These are phyloP conservation scores for Ogataea zsoltii DNA, from an alignment of 805 yeast genomes.

Conservation along the genomic window DNA sequence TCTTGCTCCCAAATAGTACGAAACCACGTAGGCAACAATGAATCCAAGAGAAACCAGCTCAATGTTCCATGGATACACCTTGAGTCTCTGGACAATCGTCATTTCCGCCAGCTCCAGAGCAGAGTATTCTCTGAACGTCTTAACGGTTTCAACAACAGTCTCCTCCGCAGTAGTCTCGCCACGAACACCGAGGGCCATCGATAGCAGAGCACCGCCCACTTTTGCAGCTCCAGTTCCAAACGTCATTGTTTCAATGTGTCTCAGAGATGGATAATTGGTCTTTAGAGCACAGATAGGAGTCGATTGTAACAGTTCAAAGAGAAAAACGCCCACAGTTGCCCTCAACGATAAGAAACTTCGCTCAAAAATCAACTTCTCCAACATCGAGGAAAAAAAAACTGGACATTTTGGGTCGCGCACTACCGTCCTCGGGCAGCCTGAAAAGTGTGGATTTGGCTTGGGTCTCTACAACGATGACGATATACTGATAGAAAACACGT, in stretches of 20 bases:
- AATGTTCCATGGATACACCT: constrained; percentile 70
- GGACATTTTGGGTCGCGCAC: background rate
- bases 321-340: background rate
- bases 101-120: constrained; percentile 57
- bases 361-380: background rate
- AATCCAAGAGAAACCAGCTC: constrained; percentile 61
- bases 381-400: background rate
- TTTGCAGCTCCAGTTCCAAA: background rate
- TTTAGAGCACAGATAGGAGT: background rate
- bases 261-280: background rate
- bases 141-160: background rate
- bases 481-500: background rate
- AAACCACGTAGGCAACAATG: constrained; percentile 47
- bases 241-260: background rate
- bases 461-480: too few relatives aligned
- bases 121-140: constrained; percentile 31
- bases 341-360: background rate
- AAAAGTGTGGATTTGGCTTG: too few relatives aligned
- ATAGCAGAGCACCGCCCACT: constrained; percentile 1
- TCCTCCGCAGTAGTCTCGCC: constrained; percentile 1
- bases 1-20: constrained; percentile 59
- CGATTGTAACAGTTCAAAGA: background rate
- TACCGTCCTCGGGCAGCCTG: background rate
- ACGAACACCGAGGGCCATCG: constrained; percentile 1
- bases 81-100: constrained; percentile 59